A percentile compares a stretch with the other conserved stretches of the same genome.
These are phyloP conservation scores for Boletus vinaceobasis DNA, from an alignment of 768 basidiomycete species.

Conservation along the genomic window DNA sequence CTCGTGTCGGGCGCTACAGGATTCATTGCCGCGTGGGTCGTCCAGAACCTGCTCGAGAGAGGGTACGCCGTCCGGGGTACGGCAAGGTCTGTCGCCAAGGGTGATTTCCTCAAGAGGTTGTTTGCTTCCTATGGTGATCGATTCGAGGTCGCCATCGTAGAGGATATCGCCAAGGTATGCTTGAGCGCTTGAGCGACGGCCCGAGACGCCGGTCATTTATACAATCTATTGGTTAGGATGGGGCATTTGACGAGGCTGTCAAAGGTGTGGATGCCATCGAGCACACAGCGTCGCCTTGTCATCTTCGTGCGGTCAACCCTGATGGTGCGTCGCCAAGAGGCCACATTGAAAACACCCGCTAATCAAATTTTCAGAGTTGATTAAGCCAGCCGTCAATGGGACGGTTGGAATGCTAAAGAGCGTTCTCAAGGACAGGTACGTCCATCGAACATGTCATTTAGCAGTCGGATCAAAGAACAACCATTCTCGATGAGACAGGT, in stretches of 20 bases:
- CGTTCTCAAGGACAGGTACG: slow-evolving; percentile 51
- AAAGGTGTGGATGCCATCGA: slow-evolving; percentile 70
- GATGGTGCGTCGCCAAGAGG: slow-evolving; percentile 21
- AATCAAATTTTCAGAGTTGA: slow-evolving; percentile 44
- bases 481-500: slow-evolving; percentile 3
- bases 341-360: not conserved
- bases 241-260: slow-evolving; percentile 77
- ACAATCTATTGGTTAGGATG: slow-evolving; percentile 37
- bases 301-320: slow-evolving; percentile 44
- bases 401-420: slow-evolving; percentile 62
- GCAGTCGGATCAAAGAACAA: not conserved
- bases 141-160: slow-evolving; percentile 64
- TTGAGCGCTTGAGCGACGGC: too few species aligned
- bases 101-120: slow-evolving; percentile 48
- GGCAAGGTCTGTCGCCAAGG: slow-evolving; percentile 62
- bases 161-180: slow-evolving; percentile 59
- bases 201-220: not conserved
- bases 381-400: slow-evolving; percentile 69
- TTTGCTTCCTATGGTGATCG: slow-evolving; percentile 54
- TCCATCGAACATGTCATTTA: not conserved
- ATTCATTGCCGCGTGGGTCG: slow-evolving; percentile 43
- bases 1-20: slow-evolving; percentile 31
- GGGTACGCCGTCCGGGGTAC: slow-evolving; percentile 67
- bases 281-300: slow-evolving; percentile 67
- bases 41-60: slow-evolving; percentile 50